Percentiles rank a stretch among this genome's conserved stretches.
phyloP scores from a whole-genome alignment of 2,329 filamentous ascomycete genomes.

The Leptographium lundbergii region DNA sequence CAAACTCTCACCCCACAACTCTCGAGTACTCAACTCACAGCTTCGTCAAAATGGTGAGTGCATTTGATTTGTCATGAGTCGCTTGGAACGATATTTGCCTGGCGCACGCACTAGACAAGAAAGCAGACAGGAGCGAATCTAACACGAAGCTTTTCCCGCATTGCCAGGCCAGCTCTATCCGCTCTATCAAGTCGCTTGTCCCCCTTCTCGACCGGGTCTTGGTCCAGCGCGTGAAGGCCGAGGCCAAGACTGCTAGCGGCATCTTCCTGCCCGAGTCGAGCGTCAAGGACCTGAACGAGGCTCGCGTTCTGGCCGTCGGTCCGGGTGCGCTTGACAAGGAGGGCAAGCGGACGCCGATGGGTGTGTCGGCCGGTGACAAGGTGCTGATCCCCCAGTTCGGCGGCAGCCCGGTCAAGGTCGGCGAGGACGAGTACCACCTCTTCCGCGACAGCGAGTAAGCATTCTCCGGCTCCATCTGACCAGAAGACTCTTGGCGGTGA shows the following conservation, averaged over 20 bases:
- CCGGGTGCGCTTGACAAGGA: constrained; percentile 80
- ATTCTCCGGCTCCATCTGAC: background rate
- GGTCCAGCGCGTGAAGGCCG: constrained; percentile 94
- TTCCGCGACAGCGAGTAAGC: constrained; percentile 98
- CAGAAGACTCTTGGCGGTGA: background rate
- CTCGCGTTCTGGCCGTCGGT: constrained; percentile 87
- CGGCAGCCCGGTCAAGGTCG: constrained; percentile 90
- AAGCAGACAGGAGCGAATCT: background rate
- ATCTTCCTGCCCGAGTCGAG: constrained; percentile 96
- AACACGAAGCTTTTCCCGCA: background rate
- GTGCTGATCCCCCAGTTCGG: constrained; percentile 97
- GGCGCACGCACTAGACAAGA: background rate
- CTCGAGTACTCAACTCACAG: background rate
- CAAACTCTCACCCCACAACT: background rate
- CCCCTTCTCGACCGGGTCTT: constrained; percentile 97
- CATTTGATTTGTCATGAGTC: background rate
- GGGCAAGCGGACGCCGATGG: constrained; percentile 75
- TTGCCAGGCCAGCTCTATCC: constrained; percentile 57
- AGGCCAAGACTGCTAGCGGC: constrained; percentile 88
- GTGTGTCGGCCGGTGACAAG: constrained; percentile 73
- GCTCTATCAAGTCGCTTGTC: constrained; percentile 87
- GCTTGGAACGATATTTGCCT: background rate
- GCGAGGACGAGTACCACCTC: constrained; percentile 89
- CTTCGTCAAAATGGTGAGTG: constrained; percentile 15
- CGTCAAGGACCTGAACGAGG: constrained; percentile 98